These are phyloP conservation scores for Chrysosporium queenslandicum DNA, from an alignment of 2,329 filamentous ascomycete species.

Conservation along the genomic window DNA sequence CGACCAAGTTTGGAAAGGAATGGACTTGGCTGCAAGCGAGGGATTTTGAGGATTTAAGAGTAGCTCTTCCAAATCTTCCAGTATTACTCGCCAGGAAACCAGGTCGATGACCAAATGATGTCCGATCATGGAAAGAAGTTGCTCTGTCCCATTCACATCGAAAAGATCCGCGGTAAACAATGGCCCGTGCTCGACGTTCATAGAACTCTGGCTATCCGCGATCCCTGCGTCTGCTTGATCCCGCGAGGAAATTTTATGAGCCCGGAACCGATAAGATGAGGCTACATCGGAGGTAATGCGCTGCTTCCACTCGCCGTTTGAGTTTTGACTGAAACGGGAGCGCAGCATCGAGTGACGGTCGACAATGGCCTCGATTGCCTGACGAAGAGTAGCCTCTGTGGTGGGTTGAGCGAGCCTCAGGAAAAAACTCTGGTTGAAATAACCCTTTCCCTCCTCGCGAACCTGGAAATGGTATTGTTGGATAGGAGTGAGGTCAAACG, in stretches of 20 bases:
- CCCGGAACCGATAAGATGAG: constrained; percentile 27
- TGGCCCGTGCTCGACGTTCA: constrained; percentile 26
- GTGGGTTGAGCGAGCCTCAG: constrained; percentile 14
- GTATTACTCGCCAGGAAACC: constrained; percentile 18
- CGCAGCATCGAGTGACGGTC: constrained; percentile 22
- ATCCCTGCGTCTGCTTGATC: constrained; percentile 23
- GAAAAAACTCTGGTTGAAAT: constrained; percentile 23
- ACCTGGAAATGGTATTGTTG: constrained; percentile 20
- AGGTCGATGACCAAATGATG: constrained; percentile 27
- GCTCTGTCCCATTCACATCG: constrained; percentile 21
- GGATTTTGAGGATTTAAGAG: constrained; percentile 26
- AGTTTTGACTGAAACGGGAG: constrained; percentile 19
- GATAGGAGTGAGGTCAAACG: constrained; percentile 22
- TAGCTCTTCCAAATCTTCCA: constrained; percentile 18
- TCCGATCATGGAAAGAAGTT: constrained; percentile 25
- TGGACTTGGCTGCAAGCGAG: constrained; percentile 24
- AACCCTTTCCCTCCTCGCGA: constrained; percentile 11
- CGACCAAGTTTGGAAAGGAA: constrained; percentile 35
- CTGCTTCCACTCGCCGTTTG: constrained; percentile 23
- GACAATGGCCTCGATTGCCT: constrained; percentile 17
- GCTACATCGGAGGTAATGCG: constrained; percentile 22
- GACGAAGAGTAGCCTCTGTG: constrained; percentile 7
- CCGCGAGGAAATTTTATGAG: constrained; percentile 21
- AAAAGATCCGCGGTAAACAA: constrained; percentile 27
- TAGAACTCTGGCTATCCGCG: constrained; percentile 25